These are phyloP conservation scores for Sporothrix euskadiensis DNA, from an alignment of 2,329 filamentous ascomycete genomes.

Conservation along the genomic window DNA sequence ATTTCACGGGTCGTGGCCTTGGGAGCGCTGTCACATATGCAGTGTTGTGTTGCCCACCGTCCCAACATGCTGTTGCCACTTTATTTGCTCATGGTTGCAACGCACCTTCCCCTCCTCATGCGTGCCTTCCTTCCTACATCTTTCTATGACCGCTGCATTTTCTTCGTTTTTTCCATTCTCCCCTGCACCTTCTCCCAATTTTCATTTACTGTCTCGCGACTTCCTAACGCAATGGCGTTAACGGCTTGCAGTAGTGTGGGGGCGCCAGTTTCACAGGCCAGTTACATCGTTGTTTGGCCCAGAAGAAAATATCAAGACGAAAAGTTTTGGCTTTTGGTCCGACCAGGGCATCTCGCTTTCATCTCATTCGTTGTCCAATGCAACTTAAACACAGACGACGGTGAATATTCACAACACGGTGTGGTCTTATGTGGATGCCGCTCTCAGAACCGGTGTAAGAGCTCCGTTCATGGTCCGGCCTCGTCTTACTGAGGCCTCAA, in stretches of 20 bases:
- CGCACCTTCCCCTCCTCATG: not conserved
- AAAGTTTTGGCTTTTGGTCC: not conserved
- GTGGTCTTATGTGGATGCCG: not conserved
- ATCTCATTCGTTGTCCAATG: not conserved
- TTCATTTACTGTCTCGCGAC: not conserved
- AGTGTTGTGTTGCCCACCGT: not conserved
- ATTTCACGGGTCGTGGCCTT: not conserved
- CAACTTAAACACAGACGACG: no score
- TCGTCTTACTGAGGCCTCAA: not conserved
- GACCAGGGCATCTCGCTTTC: not conserved
- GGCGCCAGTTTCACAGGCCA: not conserved
- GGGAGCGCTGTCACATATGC: not conserved
- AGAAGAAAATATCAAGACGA: not conserved
- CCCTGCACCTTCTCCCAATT: not conserved
- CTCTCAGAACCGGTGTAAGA: not conserved
- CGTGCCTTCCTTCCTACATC: not conserved
- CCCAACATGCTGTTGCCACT: not conserved
- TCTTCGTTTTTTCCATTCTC: conserved; percentile 3
- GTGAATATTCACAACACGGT: not conserved
- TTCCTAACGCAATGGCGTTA: conserved; percentile 2
- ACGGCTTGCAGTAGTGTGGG: conserved; percentile 17
- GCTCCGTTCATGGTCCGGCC: conserved; percentile 1
- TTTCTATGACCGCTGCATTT: not conserved
- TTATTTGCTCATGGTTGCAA: not conserved
- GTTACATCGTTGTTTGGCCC: not conserved